A percentile compares a stretch with the other conserved stretches of the same genome.
Conservation (phyloP, 139 green algal genomes). For the Tetraselmis chui region DNA sequence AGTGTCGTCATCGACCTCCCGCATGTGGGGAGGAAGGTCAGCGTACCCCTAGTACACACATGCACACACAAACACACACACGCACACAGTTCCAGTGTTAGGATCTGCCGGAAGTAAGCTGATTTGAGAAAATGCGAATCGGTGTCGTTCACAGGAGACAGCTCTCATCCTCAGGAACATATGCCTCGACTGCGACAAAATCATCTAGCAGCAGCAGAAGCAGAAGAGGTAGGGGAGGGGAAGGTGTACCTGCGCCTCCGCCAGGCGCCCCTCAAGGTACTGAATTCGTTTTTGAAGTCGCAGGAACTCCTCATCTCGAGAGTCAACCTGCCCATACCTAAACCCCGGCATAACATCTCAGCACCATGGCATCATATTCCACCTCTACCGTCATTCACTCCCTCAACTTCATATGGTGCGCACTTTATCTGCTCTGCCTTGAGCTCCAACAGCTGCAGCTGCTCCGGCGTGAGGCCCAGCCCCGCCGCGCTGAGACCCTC, state of each 20-base stretch:
- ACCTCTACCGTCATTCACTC: no score
- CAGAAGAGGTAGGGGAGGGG: no score
- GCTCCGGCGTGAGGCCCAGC: constrained; percentile 50
- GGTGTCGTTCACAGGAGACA: no score
- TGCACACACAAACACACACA: no score
- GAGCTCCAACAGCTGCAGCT: constrained; percentile 63
- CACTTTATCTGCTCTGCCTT: constrained; percentile 55
- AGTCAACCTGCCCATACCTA: not conserved
- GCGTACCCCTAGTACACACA: constrained; percentile 59
- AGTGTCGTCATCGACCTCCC: constrained; percentile 32
- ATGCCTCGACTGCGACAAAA: no score
- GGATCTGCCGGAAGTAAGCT: no score
- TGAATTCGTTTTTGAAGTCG: constrained; percentile 22
- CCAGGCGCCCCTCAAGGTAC: constrained; percentile 51
- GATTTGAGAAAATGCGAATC: no score
- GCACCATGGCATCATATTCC: no score
- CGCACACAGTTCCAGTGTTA: not conserved
- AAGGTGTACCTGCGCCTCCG: constrained; percentile 18
- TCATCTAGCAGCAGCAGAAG: no score
- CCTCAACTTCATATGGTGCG: no score
- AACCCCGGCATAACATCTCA: no score
- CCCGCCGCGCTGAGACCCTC: constrained; percentile 53
- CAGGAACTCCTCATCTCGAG: not conserved
- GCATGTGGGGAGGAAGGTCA: constrained; percentile 53
- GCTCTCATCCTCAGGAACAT: no score